Evolutionary conservation across 331 rosid species (phyloP), one percentile per base, ranked within the genome.

Genomic region (Stylosanthes scabra): DNA sequence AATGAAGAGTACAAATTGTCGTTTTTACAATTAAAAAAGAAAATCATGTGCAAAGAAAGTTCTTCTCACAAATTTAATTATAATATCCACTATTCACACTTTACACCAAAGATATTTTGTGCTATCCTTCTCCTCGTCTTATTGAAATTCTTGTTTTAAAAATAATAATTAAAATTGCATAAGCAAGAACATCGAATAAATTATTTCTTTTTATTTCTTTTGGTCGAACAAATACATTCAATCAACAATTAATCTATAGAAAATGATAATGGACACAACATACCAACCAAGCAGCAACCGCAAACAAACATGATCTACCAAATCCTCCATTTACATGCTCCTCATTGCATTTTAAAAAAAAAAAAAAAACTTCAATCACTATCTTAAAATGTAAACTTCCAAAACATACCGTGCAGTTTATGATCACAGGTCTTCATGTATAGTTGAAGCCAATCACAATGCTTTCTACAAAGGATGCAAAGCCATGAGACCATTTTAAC

Each of bases 261-360:
- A 74, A 74, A 62, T 62, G 72, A 63, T 62, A 61, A 61, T 51
- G 39, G 54, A 68, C 68, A 62, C 34, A 70, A 27, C 51, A 46
- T 15, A 79, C 59, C 9, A 5, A 76, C 61, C 66, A 25, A 31
- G 37, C 51, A 31, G 39, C 20, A 55, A 75, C 47, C 39, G 63
- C 61, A 83, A 60, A 50, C 70, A 61, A 49, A 59, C 55, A 2
- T 50, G 65, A 25, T 45, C 58, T 51, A 67, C 80, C 42, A 67
- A 58, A 71, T 56, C 67, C 49, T 62, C 42, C 76, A 66, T 71
- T 71, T 61, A 76, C 78, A 51, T 46, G 59, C 61, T 14, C 51
- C 45, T 13, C 13, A 25, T 61, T 46, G 59, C 71, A 46, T 34
- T 34, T 1, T 2, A n/a, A 2, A 4, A 12, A 4, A 12, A 12